Evolutionary conservation across 805 yeast genomes (phyloP).

Genomic region (Danielia reshetovae): DNA sequence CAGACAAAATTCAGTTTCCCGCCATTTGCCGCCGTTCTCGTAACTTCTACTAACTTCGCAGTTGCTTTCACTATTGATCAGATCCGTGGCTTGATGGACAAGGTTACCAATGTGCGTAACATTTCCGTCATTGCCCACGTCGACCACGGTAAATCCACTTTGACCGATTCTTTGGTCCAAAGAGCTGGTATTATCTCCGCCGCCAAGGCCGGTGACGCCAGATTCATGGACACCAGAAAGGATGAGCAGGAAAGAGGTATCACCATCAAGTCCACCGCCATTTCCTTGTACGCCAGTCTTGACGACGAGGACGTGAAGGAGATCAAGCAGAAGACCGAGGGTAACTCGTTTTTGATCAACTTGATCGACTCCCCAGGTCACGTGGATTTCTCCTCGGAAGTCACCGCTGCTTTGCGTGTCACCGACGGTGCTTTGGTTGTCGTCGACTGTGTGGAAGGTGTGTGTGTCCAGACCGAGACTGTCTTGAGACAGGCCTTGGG

Average conservation of each 20-base stretch:
- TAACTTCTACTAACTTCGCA: conserved; percentile 27
- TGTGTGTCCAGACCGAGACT: conserved; percentile 99
- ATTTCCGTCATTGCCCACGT: conserved; percentile 99
- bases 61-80: conserved; percentile 62
- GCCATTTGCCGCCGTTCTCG: conserved; percentile 5
- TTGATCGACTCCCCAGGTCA: conserved; percentile 99
- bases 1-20: too few species aligned
- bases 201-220: conserved; percentile 99
- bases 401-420: conserved; percentile 99
- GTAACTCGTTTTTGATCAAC: conserved; percentile 94
- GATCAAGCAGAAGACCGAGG: conserved; percentile 88
- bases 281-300: conserved; percentile 90
- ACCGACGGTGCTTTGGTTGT: conserved; percentile 99
- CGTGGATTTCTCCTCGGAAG: conserved; percentile 99
- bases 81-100: conserved; percentile 99
- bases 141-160: conserved; percentile 99
- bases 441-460: conserved; percentile 99
- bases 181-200: conserved; percentile 99
- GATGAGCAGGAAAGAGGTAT: conserved; percentile 99
- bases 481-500: conserved; percentile 98
- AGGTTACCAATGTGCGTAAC: conserved; percentile 99
- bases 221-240: conserved; percentile 99
- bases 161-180: conserved; percentile 98
- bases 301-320: conserved; percentile 79
- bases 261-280: conserved; percentile 98